These are phyloP conservation scores for Acanthamoeba lenticulata DNA, from an alignment of 208 protist genomes.

Conservation along the genomic window DNA sequence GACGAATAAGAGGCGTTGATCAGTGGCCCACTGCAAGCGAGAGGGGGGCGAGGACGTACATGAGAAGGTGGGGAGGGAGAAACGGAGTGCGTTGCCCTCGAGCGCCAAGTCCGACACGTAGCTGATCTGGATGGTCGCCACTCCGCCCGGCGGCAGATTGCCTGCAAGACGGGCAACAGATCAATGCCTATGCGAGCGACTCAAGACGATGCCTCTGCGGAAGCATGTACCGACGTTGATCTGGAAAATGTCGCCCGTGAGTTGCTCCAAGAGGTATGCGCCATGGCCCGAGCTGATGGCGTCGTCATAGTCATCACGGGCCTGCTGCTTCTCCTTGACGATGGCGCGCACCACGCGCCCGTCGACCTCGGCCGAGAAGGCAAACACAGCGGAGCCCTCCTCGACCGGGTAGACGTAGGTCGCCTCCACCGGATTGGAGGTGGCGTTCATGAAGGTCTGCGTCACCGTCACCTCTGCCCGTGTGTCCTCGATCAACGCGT, in stretches of 20 bases:
- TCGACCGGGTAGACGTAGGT: slow-evolving; percentile 14
- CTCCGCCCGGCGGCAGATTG: neutral
- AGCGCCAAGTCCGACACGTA: neutral
- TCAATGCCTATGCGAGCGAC: neutral
- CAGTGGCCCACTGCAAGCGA: neutral
- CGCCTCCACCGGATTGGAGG: neutral
- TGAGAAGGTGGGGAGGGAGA: neutral
- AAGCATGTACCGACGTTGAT: neutral
- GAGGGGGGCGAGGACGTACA: neutral
- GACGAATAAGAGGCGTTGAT: neutral
- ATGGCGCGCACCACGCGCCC: neutral
- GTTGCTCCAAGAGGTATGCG: neutral
- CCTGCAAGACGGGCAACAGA: neutral
- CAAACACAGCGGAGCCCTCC: neutral
- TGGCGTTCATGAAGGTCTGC: neutral
- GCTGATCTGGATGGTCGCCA: neutral
- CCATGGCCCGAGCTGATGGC: slow-evolving; percentile 14
- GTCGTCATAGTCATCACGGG: neutral
- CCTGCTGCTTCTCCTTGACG: slow-evolving; percentile 27
- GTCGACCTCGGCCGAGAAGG: neutral
- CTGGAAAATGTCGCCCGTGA: neutral
- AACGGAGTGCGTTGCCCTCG: neutral
- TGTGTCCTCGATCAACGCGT: neutral
- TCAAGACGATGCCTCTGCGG: neutral
- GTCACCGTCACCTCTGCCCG: neutral